Percentiles rank a stretch among this genome's conserved stretches.
These are phyloP conservation scores for Claviceps sorghi DNA, from an alignment of 2,329 filamentous ascomycete species.

Conservation along the genomic window DNA sequence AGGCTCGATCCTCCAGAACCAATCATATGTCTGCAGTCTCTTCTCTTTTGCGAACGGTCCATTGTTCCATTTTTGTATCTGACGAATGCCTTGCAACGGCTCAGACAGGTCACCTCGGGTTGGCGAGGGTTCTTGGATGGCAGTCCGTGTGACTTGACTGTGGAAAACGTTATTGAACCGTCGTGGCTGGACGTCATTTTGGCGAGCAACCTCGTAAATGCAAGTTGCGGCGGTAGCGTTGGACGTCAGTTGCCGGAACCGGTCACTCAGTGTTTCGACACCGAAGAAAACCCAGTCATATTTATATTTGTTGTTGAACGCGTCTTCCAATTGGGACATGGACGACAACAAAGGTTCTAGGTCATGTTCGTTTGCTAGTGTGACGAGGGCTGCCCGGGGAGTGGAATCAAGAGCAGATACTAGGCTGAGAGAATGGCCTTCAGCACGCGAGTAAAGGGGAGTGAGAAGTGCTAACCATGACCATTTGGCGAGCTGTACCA, in stretches of 20 bases:
- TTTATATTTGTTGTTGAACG: constrained; percentile 67
- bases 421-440: constrained; percentile 8
- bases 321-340: constrained; percentile 39
- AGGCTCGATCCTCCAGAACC: constrained; percentile 47
- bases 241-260: constrained; percentile 56
- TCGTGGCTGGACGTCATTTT: constrained; percentile 53
- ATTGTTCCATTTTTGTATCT: constrained; percentile 73
- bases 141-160: constrained; percentile 1
- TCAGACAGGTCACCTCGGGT: constrained; percentile 32
- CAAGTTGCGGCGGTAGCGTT: constrained; percentile 58
- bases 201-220: constrained; percentile 57
- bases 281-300: constrained; percentile 89
- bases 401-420: constrained; percentile 9
- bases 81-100: constrained; percentile 49
- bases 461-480: constrained; percentile 4
- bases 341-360: constrained; percentile 17
- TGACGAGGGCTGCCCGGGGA: constrained; percentile 19
- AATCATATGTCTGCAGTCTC: constrained; percentile 45
- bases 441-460: constrained; percentile 3
- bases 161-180: background rate
- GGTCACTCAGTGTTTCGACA: constrained; percentile 59
- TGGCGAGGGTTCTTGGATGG: background rate
- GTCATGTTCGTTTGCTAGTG: constrained; percentile 18
- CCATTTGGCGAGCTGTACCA: constrained; percentile 4
- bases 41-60: constrained; percentile 70